These are phyloP conservation scores for Aspergillus pseudotamarii DNA, from an alignment of 2,329 filamentous ascomycete genomes.

Conservation along the genomic window DNA sequence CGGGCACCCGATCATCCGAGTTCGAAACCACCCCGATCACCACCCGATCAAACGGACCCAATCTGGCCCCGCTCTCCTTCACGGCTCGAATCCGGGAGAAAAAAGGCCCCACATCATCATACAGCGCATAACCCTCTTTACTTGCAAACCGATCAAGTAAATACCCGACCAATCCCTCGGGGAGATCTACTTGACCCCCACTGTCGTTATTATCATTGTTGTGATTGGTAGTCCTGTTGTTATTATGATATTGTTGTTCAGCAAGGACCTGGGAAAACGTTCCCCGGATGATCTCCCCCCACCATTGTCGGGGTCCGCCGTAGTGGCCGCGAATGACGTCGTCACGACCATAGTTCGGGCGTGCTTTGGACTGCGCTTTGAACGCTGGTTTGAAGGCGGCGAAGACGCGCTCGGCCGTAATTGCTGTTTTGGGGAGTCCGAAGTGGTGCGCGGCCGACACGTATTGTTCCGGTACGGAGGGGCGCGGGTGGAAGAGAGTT, in stretches of 20 bases:
- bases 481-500: conserved; percentile 47
- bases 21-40: conserved; percentile 50
- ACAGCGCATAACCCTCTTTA: conserved; percentile 43
- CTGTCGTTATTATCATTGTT: conserved; percentile 5
- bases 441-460: conserved; percentile 40
- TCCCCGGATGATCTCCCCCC: conserved; percentile 44
- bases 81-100: conserved; percentile 34
- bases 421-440: conserved; percentile 31
- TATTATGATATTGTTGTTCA: background rate
- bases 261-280: conserved; percentile 36
- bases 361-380: conserved; percentile 32
- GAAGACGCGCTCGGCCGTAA: conserved; percentile 33
- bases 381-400: conserved; percentile 41
- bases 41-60: conserved; percentile 36
- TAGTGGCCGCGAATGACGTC: conserved; percentile 38
- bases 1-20: conserved; percentile 48
- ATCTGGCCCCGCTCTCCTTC: conserved; percentile 3
- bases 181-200: conserved; percentile 25
- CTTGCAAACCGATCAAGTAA: conserved; percentile 46
- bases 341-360: conserved; percentile 50
- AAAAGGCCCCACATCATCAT: conserved; percentile 43
- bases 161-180: conserved; percentile 35
- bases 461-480: conserved; percentile 45
- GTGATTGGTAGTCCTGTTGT: background rate
- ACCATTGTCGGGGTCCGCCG: conserved; percentile 47